phyloP scores from a whole-genome alignment of 257 asterid genomes.

The Solanum chmielewskii region DNA sequence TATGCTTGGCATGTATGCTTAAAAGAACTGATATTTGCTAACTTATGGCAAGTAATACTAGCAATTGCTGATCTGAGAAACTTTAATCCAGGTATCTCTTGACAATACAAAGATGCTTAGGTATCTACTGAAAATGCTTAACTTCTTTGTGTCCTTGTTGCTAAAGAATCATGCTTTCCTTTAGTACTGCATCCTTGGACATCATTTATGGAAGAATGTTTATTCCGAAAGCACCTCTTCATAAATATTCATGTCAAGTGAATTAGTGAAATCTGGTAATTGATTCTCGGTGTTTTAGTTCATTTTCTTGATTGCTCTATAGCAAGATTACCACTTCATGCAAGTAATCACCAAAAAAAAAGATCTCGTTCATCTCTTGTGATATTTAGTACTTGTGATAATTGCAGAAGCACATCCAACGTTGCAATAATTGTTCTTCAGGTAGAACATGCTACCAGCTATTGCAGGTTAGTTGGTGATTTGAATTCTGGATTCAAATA shows the following conservation, averaged over 20 bases:
- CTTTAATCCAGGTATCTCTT: neutral
- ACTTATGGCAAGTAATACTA: neutral
- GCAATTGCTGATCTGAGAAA: neutral
- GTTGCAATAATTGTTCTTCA: constrained; percentile 60
- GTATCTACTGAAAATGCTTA: neutral
- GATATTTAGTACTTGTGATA: constrained; percentile 3
- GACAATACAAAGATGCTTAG: neutral
- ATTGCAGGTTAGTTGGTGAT: constrained; percentile 56
- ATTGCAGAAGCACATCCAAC: constrained; percentile 66
- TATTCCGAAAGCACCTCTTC: neutral
- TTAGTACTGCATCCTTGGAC: neutral
- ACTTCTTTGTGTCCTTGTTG: neutral
- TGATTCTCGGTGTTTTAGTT: neutral
- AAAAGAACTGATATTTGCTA: neutral
- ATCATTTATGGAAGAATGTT: neutral
- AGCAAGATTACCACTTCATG: neutral
- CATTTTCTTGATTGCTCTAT: neutral
- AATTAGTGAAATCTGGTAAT: neutral
- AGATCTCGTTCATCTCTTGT: neutral
- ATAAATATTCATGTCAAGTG: neutral
- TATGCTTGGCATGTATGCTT: neutral
- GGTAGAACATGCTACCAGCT: constrained; percentile 81
- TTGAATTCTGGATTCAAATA: neutral
- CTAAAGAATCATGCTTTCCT: neutral
- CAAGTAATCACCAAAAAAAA: neutral